Percentiles rank a stretch among this genome's conserved stretches.
These are phyloP conservation scores for Sedum album DNA, from an alignment of 164 flowering plant species.

Conservation along the genomic window DNA sequence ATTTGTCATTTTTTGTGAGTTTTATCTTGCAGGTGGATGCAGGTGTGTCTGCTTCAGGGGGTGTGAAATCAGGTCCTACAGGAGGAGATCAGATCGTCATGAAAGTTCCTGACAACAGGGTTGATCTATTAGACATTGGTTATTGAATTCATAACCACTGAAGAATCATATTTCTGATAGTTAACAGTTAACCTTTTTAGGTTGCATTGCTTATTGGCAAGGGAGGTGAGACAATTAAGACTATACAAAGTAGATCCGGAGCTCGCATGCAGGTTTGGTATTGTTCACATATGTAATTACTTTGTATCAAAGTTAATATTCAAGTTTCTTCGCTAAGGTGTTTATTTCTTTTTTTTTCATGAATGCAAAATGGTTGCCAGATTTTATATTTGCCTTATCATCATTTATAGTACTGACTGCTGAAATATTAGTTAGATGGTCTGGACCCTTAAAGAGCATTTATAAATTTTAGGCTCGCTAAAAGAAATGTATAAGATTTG, in stretches of 20 bases:
- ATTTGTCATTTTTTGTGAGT: neutral
- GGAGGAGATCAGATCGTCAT: slow-evolving; percentile 17
- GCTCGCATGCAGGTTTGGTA: slow-evolving; percentile 20
- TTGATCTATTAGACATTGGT: slow-evolving; percentile 1
- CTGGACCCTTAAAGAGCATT: no score
- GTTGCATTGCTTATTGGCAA: slow-evolving; percentile 24
- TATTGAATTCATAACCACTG: neutral
- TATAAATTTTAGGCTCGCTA: no score
- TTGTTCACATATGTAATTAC: no score
- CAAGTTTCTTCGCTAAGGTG: no score
- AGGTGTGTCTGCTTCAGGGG: slow-evolving; percentile 14
- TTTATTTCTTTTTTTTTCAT: no score
- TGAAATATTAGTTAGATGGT: no score
- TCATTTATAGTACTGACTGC: neutral
- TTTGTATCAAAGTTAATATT: no score
- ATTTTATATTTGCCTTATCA: neutral
- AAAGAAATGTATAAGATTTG: no score
- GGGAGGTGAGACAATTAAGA: slow-evolving; percentile 21
- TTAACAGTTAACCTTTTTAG: slow-evolving; percentile 3
- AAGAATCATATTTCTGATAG: neutral
- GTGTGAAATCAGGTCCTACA: slow-evolving; percentile 9
- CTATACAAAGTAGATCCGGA: slow-evolving; percentile 18
- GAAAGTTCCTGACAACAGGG: slow-evolving; percentile 22
- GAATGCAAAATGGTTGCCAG: no score
- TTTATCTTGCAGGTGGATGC: slow-evolving; percentile 15